Evolutionary conservation across 306 rosid genomes (phyloP), one percentile per base, ranked within the genome.

Genomic region (Rosa multiflora): DNA sequence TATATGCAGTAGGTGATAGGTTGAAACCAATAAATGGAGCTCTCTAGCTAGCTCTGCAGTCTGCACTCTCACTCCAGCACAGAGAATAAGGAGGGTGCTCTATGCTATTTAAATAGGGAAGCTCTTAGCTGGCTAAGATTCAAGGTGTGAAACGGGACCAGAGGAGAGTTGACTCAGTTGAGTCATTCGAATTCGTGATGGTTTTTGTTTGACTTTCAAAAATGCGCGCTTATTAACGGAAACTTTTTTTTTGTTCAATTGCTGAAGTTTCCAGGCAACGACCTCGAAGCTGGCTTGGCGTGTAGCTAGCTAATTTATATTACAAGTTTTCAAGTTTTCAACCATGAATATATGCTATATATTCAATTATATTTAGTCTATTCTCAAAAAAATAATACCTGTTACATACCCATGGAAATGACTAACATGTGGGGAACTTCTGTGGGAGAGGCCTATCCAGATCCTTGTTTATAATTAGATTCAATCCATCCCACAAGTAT

Each of bases 191-290:
- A 6, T 67, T 26, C 26, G 4, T 40, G 5, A 66, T 2, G 6
- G 6, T 14, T 20, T 44, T 71, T 32, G 64, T 59, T 78, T 78
- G 81, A 78, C 81, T 70, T 46, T 4, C 32, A 15, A 32, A 62
- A 12, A 62, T 62, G 21, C 0, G 10, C 26, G 17, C 18, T 10
- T 11, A 1, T 0, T 8, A 39, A 51, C 14, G 26, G 10, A 12
- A 17, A 55, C 42, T 11, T 10, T 29, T 11, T 11, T 61, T 20
- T 44, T 58, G 4, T 58, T 6, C 40, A 63, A 17, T 20, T 29
- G 17, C 9, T 15, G 62, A 49, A 76, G 67, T 76, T 47, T 46
- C 59, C 18, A 2, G 42, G 78, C 48, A 23, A 61, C 70, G 5
- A 42, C 23, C 14, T 52, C 20, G 58, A 0, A 35, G 9, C 10